These are phyloP conservation scores for Lathyrus oleraceus DNA, from an alignment of 306 rosid species.

Conservation along the genomic window DNA sequence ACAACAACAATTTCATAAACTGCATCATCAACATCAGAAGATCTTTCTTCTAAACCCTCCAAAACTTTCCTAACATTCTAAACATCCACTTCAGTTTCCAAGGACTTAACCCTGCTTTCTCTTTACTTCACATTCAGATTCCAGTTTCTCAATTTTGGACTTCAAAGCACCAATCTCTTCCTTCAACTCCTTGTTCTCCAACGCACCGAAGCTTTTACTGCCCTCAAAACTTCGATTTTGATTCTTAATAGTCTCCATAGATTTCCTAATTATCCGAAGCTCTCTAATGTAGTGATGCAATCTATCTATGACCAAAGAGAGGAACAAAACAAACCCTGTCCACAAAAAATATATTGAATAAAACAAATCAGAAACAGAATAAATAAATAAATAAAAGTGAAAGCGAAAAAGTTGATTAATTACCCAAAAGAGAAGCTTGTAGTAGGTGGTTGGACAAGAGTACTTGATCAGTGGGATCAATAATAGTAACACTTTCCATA, in stretches of 20 bases:
- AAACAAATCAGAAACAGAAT: background rate
- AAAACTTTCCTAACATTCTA: too few species aligned
- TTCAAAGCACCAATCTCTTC: slow-evolving; percentile 59
- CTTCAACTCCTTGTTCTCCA: slow-evolving; percentile 49
- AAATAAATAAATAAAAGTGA: background rate
- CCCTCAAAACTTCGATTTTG: slow-evolving; percentile 60
- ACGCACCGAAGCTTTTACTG: slow-evolving; percentile 37
- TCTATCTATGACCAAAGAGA: slow-evolving; percentile 76
- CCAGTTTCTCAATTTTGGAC: slow-evolving; percentile 52
- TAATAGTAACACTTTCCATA: slow-evolving; percentile 43
- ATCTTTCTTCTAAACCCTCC: too few species aligned
- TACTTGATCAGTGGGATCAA: slow-evolving; percentile 78
- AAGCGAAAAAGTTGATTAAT: background rate
- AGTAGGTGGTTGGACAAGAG: slow-evolving; percentile 69
- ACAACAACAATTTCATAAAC: too few species aligned
- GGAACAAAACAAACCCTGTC: slow-evolving; percentile 84
- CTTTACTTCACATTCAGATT: slow-evolving; percentile 60
- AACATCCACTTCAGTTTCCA: slow-evolving; percentile 55
- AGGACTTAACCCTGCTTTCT: slow-evolving; percentile 50
- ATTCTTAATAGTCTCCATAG: slow-evolving; percentile 73
- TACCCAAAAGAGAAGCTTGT: slow-evolving; percentile 88
- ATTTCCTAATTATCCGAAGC: slow-evolving; percentile 64
- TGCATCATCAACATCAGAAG: too few species aligned
- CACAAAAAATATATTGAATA: background rate
- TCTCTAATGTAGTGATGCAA: slow-evolving; percentile 86